Base-by-base conservation (phyloP, 2,329 filamentous ascomycete species). In the Fusarium lyarnte region DNA sequence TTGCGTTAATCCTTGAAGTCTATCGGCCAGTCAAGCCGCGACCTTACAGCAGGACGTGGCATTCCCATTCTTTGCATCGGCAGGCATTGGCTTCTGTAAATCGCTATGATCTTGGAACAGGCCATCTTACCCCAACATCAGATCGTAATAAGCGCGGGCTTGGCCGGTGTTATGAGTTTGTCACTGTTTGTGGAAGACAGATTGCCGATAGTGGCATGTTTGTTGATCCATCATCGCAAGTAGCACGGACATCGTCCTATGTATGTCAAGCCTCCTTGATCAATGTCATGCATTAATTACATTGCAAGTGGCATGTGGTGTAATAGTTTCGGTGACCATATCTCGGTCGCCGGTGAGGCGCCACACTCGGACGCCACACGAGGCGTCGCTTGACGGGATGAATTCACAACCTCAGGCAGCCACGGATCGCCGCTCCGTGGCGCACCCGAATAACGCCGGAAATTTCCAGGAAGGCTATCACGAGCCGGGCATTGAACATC, bases 391-490 rank as follows among this genome's bases (percentile, higher is more conserved):
- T 27, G 58, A 61, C 31, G 38, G 27, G 43, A 55, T 33, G 42
- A 21, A 21, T 13, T 36, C 9, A 31, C 31, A 64, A 74, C 80
- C 80, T 81, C 77, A 81, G 80, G 80, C 80, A 80, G 51, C 66
- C 39, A 79, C 55, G 31, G 45, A 46, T 70, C 67, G 70, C 70
- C 60, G 73, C 70, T 72, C 76, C 73, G 76, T 78, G 78, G 79
- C 69, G 75, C 78, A 78, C 70, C 79, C 79, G 78, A 79, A 77
- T 65, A 69, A 74, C 74, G 73, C 80, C 80, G 80, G 76, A 79
- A 80, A 81, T 79, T 80, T 80, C 73, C 72, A 78, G 73, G 67
- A 70, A 71, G 65, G 68, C 68, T 74, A 78, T 79, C 77, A 78
- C 78, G 75, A 79, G 73, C 70, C 36, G 63, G 65, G 66, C 63